Conservation (phyloP, 1,284 basidiomycete species). For the Sporisorium graminicola region DNA sequence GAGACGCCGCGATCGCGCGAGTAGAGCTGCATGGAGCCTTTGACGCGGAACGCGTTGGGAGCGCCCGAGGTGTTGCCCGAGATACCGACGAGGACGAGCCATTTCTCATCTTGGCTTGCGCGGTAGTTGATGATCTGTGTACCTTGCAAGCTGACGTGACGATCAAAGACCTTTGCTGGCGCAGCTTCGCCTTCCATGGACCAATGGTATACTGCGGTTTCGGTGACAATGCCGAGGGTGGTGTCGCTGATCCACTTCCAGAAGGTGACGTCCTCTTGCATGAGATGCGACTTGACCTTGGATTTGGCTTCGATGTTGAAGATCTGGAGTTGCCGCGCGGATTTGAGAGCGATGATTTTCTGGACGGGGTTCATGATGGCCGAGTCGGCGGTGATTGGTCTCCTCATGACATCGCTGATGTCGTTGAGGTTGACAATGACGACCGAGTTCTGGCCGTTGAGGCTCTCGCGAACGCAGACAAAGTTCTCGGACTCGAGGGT, state of each 20-base stretch:
- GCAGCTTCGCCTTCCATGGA: conserved; percentile 79
- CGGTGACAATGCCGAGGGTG: conserved; percentile 94
- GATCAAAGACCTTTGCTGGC: conserved; percentile 93
- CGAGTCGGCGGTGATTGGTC: conserved; percentile 97
- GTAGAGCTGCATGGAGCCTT: conserved; percentile 92
- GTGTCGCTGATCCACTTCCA: conserved; percentile 98
- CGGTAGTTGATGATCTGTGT: conserved; percentile 99
- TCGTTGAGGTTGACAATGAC: conserved; percentile 69
- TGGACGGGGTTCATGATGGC: conserved; percentile 98
- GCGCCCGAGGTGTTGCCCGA: conserved; percentile 85
- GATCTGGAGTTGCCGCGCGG: conserved; percentile 86
- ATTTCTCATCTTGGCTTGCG: conserved; percentile 90
- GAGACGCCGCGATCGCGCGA: conserved; percentile 88
- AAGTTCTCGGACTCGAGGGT: conserved; percentile 97
- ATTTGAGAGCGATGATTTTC: conserved; percentile 95
- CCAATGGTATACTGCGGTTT: conserved; percentile 95
- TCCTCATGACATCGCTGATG: conserved; percentile 75
- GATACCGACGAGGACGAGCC: conserved; percentile 96
- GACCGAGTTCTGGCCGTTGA: conserved; percentile 62
- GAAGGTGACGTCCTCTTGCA: conserved; percentile 94
- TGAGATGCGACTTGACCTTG: conserved; percentile 93
- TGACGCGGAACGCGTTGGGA: conserved; percentile 74
- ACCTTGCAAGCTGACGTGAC: conserved; percentile 91
- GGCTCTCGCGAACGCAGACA: conserved; percentile 85
- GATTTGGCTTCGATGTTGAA: conserved; percentile 97